These are phyloP conservation scores for Graphiopsis chlorocephala DNA, from an alignment of 2,329 filamentous ascomycete genomes.

Conservation along the genomic window DNA sequence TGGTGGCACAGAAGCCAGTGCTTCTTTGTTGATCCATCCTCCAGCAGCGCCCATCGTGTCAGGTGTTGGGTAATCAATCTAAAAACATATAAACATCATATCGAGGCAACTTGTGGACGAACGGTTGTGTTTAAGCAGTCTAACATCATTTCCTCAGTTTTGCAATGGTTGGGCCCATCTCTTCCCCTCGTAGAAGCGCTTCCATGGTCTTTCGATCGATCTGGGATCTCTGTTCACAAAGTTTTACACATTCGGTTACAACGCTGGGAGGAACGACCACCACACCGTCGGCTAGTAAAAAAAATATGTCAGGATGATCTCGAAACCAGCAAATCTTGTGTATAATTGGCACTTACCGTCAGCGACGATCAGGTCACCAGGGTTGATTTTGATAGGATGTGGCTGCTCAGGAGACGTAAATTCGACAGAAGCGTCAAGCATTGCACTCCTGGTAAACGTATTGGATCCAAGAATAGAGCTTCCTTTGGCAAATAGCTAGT, in stretches of 20 bases:
- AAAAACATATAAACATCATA: too few species aligned
- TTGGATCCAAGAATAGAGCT: conserved; percentile 35
- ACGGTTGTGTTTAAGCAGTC: too few species aligned
- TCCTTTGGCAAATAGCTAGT: conserved; percentile 34
- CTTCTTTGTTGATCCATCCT: too few species aligned
- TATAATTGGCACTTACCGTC: conserved; percentile 20
- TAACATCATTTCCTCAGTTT: conserved; percentile 31
- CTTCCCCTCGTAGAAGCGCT: conserved; percentile 32
- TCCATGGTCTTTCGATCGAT: conserved; percentile 37
- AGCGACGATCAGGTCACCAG: conserved; percentile 37
- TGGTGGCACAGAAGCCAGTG: too few species aligned
- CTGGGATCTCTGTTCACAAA: conserved; percentile 35
- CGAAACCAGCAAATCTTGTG: too few species aligned
- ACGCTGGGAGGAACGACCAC: conserved; percentile 25
- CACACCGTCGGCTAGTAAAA: conserved; percentile 27
- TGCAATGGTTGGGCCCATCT: conserved; percentile 37
- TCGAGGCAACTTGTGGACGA: too few species aligned
- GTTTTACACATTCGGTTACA: conserved; percentile 32
- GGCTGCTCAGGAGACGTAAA: conserved; percentile 26
- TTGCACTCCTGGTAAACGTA: conserved; percentile 35
- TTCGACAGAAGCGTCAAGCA: conserved; percentile 35
- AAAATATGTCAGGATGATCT: too few species aligned
- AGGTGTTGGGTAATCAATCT: too few species aligned
- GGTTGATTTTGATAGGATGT: conserved; percentile 28
- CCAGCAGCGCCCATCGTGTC: too few species aligned